A percentile compares a stretch with the other conserved stretches of the same genome.
Conservation (phyloP, 805 yeast genomes). For the Saccharomycopsis oosterbeekiorum region DNA sequence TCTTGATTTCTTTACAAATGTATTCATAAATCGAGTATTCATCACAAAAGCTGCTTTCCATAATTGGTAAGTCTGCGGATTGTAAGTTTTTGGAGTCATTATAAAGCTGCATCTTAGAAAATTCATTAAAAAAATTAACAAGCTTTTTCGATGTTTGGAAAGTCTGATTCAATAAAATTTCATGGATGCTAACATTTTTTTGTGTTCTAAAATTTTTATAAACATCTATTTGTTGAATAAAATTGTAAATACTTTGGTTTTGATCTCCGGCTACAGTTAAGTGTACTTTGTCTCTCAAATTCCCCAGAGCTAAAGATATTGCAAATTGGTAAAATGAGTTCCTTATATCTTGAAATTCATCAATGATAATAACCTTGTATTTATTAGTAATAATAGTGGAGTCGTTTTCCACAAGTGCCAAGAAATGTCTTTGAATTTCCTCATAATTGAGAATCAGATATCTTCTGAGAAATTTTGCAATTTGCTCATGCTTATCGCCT, state of each 20-base stretch:
- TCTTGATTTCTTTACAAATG: conserved; percentile 34
- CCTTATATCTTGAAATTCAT: conserved; percentile 68
- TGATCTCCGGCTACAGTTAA: conserved; percentile 63
- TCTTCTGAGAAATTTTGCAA: neutral
- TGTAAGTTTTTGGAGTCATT: neutral
- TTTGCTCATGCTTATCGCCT: neutral
- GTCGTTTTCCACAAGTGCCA: neutral
- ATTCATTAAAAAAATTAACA: conserved; percentile 31
- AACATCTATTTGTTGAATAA: conserved; percentile 30
- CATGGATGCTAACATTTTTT: conserved; percentile 24
- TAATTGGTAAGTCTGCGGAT: neutral
- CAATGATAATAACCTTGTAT: conserved; percentile 43
- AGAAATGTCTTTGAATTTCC: neutral
- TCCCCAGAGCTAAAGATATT: conserved; percentile 16
- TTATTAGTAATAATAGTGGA: conserved; percentile 22
- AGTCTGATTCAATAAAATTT: conserved; percentile 33
- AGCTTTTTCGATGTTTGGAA: conserved; percentile 58
- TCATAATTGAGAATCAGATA: conserved; percentile 2
- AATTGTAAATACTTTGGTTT: conserved; percentile 59
- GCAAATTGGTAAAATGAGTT: conserved; percentile 39
- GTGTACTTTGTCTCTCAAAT: conserved; percentile 32
- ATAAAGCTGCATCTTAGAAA: neutral
- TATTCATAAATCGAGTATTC: conserved; percentile 33
- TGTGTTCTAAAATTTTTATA: neutral
- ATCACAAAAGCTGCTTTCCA: conserved; percentile 9